These are phyloP conservation scores for Taiozyma sp. DNA, from an alignment of 1,139 yeast species.

Conservation along the genomic window DNA sequence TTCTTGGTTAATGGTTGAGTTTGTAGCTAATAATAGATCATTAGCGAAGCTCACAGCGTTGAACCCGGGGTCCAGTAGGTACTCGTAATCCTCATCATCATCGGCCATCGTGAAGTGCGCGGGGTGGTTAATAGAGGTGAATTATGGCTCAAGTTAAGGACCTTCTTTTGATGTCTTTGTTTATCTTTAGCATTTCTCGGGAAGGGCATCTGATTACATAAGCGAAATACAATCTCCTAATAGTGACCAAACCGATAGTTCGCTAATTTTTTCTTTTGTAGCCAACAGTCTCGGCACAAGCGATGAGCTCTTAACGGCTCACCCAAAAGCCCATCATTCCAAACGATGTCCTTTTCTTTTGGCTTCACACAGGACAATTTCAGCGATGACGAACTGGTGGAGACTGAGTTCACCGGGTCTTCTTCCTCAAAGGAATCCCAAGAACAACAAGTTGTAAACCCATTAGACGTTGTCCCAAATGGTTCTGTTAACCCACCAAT, in stretches of 20 bases:
- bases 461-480: conserved; percentile 27
- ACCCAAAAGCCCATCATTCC: no score
- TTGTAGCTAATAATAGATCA: conserved; percentile 60
- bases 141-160: no score
- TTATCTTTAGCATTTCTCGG: no score
- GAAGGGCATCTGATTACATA: no score
- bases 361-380: conserved; percentile 37
- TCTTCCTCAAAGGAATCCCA: not conserved
- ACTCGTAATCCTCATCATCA: conserved; percentile 50
- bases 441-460: conserved; percentile 18
- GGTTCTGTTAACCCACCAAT: conserved; percentile 31
- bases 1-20: conserved; percentile 41
- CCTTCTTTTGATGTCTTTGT: no score
- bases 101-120: conserved; percentile 1
- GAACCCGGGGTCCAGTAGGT: conserved; percentile 55
- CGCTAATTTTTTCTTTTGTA: no score
- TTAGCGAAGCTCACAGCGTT: conserved; percentile 59
- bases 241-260: no score
- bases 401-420: conserved; percentile 10
- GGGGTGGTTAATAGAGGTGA: no score
- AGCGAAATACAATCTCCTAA: no score
- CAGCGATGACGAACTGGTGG: conserved; percentile 42
- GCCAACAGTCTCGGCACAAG: no score
- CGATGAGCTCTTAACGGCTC: no score
- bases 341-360: conserved; percentile 30